Evolutionary conservation across 345 rosid genomes (phyloP), one percentile per base, ranked within the genome.

Genomic region (Gynandropsis gynandra): DNA sequence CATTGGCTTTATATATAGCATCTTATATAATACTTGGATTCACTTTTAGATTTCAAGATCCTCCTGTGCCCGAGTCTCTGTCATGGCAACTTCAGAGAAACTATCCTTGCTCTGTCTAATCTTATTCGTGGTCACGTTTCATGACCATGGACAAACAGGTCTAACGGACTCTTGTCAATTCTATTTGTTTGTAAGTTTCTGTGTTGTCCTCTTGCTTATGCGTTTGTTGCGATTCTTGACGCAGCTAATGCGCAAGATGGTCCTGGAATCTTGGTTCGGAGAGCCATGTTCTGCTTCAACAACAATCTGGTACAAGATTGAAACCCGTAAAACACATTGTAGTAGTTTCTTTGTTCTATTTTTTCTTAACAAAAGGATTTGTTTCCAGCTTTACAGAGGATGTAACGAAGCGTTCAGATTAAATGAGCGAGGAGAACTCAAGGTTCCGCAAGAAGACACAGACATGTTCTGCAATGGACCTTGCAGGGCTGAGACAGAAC

Each of bases 391-490:
- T 33, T 83, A 76, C 34, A 52, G 29, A 18, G 73, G 71, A 0
- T 83, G 85, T 24, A 34, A 67, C 13, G 79, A 74, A 29, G 74
- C 64, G 6, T 78, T 62, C 31, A 72, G 79, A 63, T 50, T 80
- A 62, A 68, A 69, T 7, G 66, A 47, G 52, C 51, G 73, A 65
- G 84, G 87, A 32, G 64, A 76, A 50, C 44, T 78, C 33, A 72
- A 72, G 14, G 73, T 77, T 10, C 83, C 77, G 36, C 66, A 29
- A 5, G 74, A 66, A 35, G 79, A 76, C 6, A 76, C 75, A 15
- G 72, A 76, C 1, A 20, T 37, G 7, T 78, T 76, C 76, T 78
- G 87, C 50, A 47, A 48, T 0, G 80, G 80, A 41, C 82, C 87
- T 56, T 83, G 87, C 51, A 14, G 69, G 1, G 62, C 51, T 0